These are phyloP conservation scores for Fusarium virguliforme DNA, from an alignment of 2,329 filamentous ascomycete species.

Conservation along the genomic window DNA sequence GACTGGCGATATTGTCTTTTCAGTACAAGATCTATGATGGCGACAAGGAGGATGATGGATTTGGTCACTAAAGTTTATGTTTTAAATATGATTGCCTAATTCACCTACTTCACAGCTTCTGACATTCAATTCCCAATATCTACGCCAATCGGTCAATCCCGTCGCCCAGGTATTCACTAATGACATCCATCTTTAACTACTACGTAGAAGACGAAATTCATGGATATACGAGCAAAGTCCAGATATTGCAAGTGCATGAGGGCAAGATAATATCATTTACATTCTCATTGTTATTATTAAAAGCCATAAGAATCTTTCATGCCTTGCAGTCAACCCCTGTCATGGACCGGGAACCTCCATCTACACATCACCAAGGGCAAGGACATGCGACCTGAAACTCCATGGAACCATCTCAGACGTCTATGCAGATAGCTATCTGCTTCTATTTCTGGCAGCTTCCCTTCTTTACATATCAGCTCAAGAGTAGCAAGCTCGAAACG, in stretches of 20 bases:
- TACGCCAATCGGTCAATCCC: not conserved
- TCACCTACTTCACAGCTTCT: not conserved
- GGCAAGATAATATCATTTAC: not conserved
- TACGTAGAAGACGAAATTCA: not conserved
- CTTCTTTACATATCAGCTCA: too few species aligned
- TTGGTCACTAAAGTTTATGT: not conserved
- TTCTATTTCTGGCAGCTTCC: too few species aligned
- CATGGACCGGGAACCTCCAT: too few species aligned
- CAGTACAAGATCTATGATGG: not conserved
- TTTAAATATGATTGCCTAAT: too few species aligned
- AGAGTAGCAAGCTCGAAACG: not conserved
- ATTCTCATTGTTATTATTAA: not conserved
- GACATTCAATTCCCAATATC: not conserved
- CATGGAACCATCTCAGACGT: not conserved
- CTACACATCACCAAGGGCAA: not conserved
- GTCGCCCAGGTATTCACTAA: not conserved
- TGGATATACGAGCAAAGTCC: too few species aligned
- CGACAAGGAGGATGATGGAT: not conserved
- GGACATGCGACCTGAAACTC: not conserved
- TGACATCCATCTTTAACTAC: not conserved
- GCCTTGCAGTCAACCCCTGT: not conserved
- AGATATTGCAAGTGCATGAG: not conserved
- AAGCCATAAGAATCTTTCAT: not conserved
- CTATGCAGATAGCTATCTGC: not conserved
- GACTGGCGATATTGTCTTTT: conserved; percentile 25